A percentile compares a stretch with the other conserved stretches of the same genome.
These are phyloP conservation scores for Candida silvicultrix DNA, from an alignment of 805 yeast genomes.

Conservation along the genomic window DNA sequence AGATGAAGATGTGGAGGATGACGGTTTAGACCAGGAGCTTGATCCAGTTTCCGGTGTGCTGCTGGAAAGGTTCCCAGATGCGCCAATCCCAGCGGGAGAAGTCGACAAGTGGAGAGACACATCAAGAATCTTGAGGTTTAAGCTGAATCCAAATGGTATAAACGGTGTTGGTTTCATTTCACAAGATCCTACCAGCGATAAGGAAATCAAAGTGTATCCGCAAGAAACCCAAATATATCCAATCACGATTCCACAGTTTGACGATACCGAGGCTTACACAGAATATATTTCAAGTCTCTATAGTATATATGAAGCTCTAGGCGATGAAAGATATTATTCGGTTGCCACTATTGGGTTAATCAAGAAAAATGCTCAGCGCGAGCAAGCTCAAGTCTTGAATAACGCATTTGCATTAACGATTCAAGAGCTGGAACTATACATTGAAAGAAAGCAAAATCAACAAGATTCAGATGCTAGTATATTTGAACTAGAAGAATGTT, in stretches of 20 bases:
- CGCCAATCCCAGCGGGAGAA: constrained; percentile 26
- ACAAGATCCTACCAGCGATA: constrained; percentile 19
- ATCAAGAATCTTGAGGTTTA: constrained; percentile 35
- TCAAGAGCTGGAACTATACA: constrained; percentile 27
- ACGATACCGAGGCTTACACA: constrained; percentile 34
- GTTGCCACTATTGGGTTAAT: constrained; percentile 34
- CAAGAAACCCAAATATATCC: constrained; percentile 38
- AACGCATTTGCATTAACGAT: constrained; percentile 27
- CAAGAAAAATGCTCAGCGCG: constrained; percentile 24
- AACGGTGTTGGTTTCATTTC: constrained; percentile 35
- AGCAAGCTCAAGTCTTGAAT: constrained; percentile 31
- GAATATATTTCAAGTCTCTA: constrained; percentile 45
- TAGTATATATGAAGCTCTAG: constrained; percentile 44
- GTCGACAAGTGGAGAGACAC: constrained; percentile 27
- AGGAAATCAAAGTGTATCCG: constrained; percentile 23
- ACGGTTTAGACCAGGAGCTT: constrained; percentile 16
- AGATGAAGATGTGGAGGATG: constrained; percentile 11
- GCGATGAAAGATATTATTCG: constrained; percentile 36
- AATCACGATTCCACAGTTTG: constrained; percentile 32
- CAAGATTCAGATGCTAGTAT: constrained; percentile 24
- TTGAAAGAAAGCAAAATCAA: constrained; percentile 25
- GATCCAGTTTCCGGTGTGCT: constrained; percentile 22
- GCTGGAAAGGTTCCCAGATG: constrained; percentile 26
- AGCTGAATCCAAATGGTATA: constrained; percentile 38
- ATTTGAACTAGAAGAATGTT: constrained; percentile 36